Evolutionary conservation across 78 protist species (phyloP).

Genomic region (Emiliania huxleyi): DNA sequence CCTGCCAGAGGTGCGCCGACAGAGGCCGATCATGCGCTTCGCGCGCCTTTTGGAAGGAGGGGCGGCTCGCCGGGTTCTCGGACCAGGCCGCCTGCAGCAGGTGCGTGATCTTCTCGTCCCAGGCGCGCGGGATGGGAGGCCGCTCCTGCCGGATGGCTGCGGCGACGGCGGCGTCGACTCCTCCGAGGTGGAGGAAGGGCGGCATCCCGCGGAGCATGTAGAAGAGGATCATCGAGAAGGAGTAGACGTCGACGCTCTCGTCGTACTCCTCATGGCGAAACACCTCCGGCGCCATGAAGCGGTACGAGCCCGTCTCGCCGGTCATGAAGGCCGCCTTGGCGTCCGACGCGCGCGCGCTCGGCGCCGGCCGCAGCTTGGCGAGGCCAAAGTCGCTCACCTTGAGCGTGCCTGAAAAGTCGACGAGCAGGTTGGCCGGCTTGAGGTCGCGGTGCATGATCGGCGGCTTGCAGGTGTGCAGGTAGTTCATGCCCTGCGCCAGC

Average conservation of each 20-base stretch:
- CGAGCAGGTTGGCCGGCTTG: slow-evolving; percentile 16
- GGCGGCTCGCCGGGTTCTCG: neutral
- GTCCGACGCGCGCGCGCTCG: no score
- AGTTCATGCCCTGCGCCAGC: neutral
- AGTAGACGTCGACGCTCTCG: neutral
- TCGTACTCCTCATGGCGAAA: neutral
- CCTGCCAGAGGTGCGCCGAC: no score
- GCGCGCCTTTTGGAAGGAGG: neutral
- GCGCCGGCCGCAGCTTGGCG: neutral
- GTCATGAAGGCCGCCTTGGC: neutral
- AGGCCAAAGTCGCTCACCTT: neutral
- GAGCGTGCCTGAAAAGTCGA: neutral
- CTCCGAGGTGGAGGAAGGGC: neutral
- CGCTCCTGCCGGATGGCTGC: neutral
- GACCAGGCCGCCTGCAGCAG: neutral
- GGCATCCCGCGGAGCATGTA: neutral
- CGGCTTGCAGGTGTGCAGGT: neutral
- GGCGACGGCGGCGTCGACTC: neutral
- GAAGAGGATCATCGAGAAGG: neutral
- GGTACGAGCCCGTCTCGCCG: slow-evolving; percentile 25
- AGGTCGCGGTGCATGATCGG: slow-evolving; percentile 19
- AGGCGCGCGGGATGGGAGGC: neutral
- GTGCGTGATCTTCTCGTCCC: neutral
- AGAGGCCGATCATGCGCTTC: no score
- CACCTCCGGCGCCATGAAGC: neutral